Conservation (phyloP, 352 stramenopile genomes). For the Pythium brassicae region DNA sequence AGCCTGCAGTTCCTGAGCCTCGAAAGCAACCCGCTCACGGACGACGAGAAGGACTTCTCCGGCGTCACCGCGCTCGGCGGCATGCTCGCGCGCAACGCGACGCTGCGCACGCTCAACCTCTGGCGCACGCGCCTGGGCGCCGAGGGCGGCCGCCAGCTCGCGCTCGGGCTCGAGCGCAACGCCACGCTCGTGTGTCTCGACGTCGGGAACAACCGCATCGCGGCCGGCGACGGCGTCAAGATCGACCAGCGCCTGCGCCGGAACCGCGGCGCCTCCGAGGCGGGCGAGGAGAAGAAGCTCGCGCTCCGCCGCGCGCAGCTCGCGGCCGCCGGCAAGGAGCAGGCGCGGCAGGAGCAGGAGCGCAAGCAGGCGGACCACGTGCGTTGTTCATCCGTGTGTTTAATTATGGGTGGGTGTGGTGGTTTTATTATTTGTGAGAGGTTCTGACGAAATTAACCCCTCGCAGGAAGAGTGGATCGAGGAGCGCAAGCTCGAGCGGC, state of each 20-base stretch:
- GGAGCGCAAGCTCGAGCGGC: conserved; percentile 57
- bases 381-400: too few species aligned
- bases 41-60: conserved; percentile 74
- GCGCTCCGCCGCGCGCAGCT: conserved; percentile 44
- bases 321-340: conserved; percentile 45
- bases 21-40: conserved; percentile 76
- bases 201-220: conserved; percentile 76
- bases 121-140: conserved; percentile 68
- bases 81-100: conserved; percentile 58
- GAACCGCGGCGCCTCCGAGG: conserved; percentile 47
- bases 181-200: conserved; percentile 63
- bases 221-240: conserved; percentile 35
- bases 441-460: too few species aligned
- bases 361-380: conserved; percentile 59
- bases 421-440: neutral
- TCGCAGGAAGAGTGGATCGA: conserved; percentile 76
- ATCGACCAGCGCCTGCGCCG: conserved; percentile 45
- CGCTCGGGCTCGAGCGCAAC: conserved; percentile 52
- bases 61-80: conserved; percentile 44
- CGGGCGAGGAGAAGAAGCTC: conserved; percentile 34
- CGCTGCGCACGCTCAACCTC: conserved; percentile 64
- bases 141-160: conserved; percentile 65
- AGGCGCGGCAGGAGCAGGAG: conserved; percentile 34
- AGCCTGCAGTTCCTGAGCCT: conserved; percentile 56
- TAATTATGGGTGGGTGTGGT: too few species aligned